A percentile compares a stretch with the other conserved stretches of the same genome.
phyloP scores from a whole-genome alignment of 139 green algal species.

The Axilococcus clingmanii region DNA sequence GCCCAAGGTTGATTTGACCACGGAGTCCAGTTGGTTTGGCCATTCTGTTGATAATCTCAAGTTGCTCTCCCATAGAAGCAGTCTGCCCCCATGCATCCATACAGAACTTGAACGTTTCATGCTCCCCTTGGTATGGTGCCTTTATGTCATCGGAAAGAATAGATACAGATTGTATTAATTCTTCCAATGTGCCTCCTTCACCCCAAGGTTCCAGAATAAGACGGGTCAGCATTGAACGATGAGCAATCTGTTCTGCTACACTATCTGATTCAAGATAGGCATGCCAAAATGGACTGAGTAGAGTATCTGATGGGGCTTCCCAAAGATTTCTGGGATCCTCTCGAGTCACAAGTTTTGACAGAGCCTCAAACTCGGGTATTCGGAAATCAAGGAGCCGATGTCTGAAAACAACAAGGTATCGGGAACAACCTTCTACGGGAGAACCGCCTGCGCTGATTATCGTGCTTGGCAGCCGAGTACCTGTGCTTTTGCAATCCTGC shows the following conservation, averaged over 20 bases:
- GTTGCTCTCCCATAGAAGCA: constrained; percentile 31
- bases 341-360: constrained; percentile 27
- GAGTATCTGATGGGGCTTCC: constrained; percentile 4
- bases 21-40: constrained; percentile 1
- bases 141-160: constrained; percentile 18
- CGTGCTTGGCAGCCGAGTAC: no score
- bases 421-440: background rate
- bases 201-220: constrained; percentile 82
- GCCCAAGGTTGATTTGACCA: background rate
- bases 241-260: constrained; percentile 16
- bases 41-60: constrained; percentile 26
- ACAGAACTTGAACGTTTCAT: constrained; percentile 47
- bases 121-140: constrained; percentile 13
- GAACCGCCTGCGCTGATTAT: background rate
- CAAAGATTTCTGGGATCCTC: constrained; percentile 7
- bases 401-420: constrained; percentile 46
- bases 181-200: constrained; percentile 52
- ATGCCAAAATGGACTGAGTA: constrained; percentile 44
- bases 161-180: constrained; percentile 9
- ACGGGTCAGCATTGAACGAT: constrained; percentile 27
- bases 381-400: constrained; percentile 63
- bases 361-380: constrained; percentile 46
- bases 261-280: constrained; percentile 40
- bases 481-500: no score
- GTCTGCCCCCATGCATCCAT: constrained; percentile 38